Conservation (phyloP, 2,329 filamentous ascomycete species). For the Colletotrichum scovillei region DNA sequence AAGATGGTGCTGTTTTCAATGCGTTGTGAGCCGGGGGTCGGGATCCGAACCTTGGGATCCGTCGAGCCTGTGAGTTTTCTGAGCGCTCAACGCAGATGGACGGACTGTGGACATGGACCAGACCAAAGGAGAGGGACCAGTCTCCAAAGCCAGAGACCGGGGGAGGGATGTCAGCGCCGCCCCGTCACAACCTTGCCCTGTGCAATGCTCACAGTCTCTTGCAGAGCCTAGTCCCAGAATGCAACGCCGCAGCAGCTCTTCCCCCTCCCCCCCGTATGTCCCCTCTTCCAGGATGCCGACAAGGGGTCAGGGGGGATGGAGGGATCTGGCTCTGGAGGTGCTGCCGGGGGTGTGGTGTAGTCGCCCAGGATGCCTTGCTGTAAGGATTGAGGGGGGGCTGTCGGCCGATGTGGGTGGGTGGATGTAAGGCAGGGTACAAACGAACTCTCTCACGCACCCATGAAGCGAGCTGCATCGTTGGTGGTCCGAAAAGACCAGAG, state of each 20-base stretch:
- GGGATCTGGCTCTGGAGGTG: constrained; percentile 27
- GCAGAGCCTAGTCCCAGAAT: constrained; percentile 33
- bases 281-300: constrained; percentile 32
- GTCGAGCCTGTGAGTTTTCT: constrained; percentile 18
- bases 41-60: constrained; percentile 33
- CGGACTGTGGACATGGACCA: not conserved
- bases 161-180: constrained; percentile 16
- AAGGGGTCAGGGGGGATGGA: constrained; percentile 20
- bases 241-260: constrained; percentile 26
- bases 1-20: constrained; percentile 33
- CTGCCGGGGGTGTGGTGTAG: constrained; percentile 12
- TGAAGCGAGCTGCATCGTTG: constrained; percentile 10
- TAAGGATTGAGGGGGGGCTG: constrained; percentile 23
- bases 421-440: not conserved
- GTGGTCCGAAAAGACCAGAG: not conserved
- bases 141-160: constrained; percentile 3
- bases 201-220: not conserved
- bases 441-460: constrained; percentile 12
- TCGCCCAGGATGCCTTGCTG: constrained; percentile 19
- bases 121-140: constrained; percentile 5
- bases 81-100: not conserved
- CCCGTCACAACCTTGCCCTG: constrained; percentile 23
- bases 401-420: constrained; percentile 21
- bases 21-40: constrained; percentile 21
- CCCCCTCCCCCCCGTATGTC: constrained; percentile 17